Evolutionary conservation across 805 yeast genomes (phyloP), one percentile per base, ranked within the genome.

Genomic region (Hanseniaspora vineae): DNA sequence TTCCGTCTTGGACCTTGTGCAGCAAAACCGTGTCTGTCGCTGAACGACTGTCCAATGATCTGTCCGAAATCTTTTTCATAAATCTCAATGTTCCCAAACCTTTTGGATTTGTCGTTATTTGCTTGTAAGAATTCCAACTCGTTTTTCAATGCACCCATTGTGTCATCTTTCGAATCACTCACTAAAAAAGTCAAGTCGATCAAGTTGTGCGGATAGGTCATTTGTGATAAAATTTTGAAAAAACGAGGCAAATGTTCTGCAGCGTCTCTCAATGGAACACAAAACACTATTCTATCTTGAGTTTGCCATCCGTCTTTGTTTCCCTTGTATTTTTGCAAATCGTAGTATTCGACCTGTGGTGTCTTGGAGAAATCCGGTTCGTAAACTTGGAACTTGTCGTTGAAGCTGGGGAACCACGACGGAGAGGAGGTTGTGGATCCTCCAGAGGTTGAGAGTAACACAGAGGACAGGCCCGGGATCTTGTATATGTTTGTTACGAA

Each of bases 1-100:
- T 90, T 90, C 58, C 97, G 73, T 62, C 97, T 75, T 42, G 94
- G 94, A 12, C 96, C 97, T 65, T 90, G 97, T 1, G 95, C 96
- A 12, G 85, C 88, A 64, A 90, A 89, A 1, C 96, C 96, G 62
- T 90, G 97, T 60, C 97, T 73, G 61, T 88, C 97, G 51, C 84
- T 77, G 58, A 90, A 88, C 19, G 90, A 83, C 67, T 90, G 97
- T 50, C 97, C 96, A 52, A 90, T 82, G 43, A 76, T 76, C 61
- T 89, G 96, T 42, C 97, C 97, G 61, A 89, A 89, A 65, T 90
- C 96, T 61, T 86, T 89, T 63, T 86, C 92, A 61, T 69, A 87
- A 46, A 88, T 86, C 62, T 87, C 95, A 47, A 87, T 84, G 55
- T 79, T 78, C 35, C 96, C 95, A 65, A 84, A 85, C 51, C 80